Base-by-base conservation (phyloP, 169 alveolate species). In the Cystoisospora suis region DNA sequence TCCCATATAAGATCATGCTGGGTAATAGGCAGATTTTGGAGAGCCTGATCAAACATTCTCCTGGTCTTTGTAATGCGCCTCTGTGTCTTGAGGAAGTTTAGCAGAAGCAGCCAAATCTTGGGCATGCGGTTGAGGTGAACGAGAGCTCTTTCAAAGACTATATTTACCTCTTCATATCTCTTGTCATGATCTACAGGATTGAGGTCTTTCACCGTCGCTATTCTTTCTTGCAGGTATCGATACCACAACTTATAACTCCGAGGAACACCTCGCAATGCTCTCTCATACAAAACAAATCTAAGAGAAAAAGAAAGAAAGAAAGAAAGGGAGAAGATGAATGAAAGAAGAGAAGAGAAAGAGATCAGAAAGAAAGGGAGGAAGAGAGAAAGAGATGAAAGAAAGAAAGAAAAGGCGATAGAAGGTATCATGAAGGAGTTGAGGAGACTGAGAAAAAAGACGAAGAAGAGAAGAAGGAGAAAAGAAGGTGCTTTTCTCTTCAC, bases 171-270 rank as follows among this genome's bases (percentile, higher is more conserved):
- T 44, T 79, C 91, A 44, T 34, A 80, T 0, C 40, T 46, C 49
- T 34, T 0, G 17, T 44, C 3, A 20, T 44, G 12, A 32, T 81
- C 53, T 32, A 70, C 49, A 20, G 87, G 86, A 20, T 45, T 23
- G 36, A 1, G 42, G 23, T 58, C 29, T 29, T 58, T 32, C 65
- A 27, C 36, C 20, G 87, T 38, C 32, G 79, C 89, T 40, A 80
- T 65, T 20, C 91, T 44, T 85, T 81, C 94, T 69, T 44, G 15
- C 49, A 91, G 83, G 47, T 91, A 91, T 27, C 29, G 44, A 1
- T 79, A 53, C 94, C 94, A 91, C 45, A 91, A 83, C 91, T 91
- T 91, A 75, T 91, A 91, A 53, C 91, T 81, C 42, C 92, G 92
- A 23, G 94, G 94, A 23, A 91, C 86, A 17, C 85, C 32, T 2